These are phyloP conservation scores for Raffaelea ambrosiae DNA, from an alignment of 2,329 filamentous ascomycete genomes.

Conservation along the genomic window DNA sequence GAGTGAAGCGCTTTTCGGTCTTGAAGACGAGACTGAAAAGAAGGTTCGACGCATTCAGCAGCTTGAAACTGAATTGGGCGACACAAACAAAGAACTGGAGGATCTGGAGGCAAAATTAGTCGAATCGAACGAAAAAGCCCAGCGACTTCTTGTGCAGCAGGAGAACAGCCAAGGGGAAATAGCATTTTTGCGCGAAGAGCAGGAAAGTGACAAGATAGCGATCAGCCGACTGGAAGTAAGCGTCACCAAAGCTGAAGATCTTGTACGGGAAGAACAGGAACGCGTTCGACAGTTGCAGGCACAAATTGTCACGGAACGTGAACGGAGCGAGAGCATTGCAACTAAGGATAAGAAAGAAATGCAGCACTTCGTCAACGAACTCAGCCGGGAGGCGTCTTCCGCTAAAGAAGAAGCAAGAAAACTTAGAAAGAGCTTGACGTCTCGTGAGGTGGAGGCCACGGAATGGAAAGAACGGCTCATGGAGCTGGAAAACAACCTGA, in stretches of 20 bases:
- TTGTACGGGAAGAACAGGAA: conserved; percentile 77
- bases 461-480: conserved; percentile 87
- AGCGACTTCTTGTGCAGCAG: conserved; percentile 80
- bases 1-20: conserved; percentile 73
- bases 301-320: conserved; percentile 69
- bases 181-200: conserved; percentile 89
- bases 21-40: conserved; percentile 82
- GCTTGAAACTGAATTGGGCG: conserved; percentile 72
- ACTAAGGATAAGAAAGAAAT: conserved; percentile 90
- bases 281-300: conserved; percentile 62
- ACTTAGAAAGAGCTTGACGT: conserved; percentile 73
- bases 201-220: conserved; percentile 95
- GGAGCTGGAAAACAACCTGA: conserved; percentile 81
- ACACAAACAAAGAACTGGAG: conserved; percentile 81
- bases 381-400: conserved; percentile 73
- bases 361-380: conserved; percentile 84
- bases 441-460: conserved; percentile 77
- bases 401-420: conserved; percentile 80
- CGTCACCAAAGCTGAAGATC: conserved; percentile 69
- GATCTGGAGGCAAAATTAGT: conserved; percentile 74
- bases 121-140: conserved; percentile 80
- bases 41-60: conserved; percentile 72
- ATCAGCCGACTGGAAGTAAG: conserved; percentile 88
- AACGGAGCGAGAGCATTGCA: conserved; percentile 79
- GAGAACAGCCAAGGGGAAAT: conserved; percentile 92